Conservation (phyloP, 2,329 filamentous ascomycete species). For the Clonostachys sp. region DNA sequence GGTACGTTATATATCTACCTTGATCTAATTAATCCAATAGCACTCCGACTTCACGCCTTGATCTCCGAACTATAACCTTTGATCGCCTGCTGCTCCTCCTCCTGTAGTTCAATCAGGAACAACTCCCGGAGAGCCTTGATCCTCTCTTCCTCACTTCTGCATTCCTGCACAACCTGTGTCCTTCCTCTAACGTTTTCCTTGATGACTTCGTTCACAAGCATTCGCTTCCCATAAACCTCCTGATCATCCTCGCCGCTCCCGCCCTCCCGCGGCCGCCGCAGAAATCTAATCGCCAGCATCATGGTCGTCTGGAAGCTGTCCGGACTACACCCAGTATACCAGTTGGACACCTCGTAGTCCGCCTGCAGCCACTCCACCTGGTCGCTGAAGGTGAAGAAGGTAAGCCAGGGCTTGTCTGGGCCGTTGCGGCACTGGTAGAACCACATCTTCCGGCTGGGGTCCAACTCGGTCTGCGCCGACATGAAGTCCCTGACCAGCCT, state of each 20-base stretch:
- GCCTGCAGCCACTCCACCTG: conserved; percentile 52
- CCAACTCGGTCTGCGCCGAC: conserved; percentile 32
- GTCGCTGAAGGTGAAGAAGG: conserved; percentile 62
- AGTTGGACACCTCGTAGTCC: conserved; percentile 60
- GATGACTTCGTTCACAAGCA: conserved; percentile 43
- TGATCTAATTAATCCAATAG: no score
- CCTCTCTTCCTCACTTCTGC: conserved; percentile 47
- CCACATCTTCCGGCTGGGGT: conserved; percentile 45
- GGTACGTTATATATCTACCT: no score
- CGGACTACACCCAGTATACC: conserved; percentile 42
- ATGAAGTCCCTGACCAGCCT: conserved; percentile 46
- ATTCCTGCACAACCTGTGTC: conserved; percentile 38
- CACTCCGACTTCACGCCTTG: no score
- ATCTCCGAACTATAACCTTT: conserved; percentile 21
- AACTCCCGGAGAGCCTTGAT: conserved; percentile 42
- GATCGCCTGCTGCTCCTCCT: conserved; percentile 45
- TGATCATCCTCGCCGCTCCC: conserved; percentile 33
- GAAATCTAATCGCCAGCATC: conserved; percentile 49
- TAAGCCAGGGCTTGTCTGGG: conserved; percentile 43
- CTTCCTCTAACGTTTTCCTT: conserved; percentile 48
- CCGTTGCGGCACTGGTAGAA: conserved; percentile 56
- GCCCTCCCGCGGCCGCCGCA: conserved; percentile 30
- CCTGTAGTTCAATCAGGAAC: conserved; percentile 46
- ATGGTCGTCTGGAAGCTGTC: conserved; percentile 48
- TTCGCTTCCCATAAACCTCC: conserved; percentile 46